Base-by-base conservation (phyloP, 306 rosid genomes). In the Begonia loranthoides region DNA sequence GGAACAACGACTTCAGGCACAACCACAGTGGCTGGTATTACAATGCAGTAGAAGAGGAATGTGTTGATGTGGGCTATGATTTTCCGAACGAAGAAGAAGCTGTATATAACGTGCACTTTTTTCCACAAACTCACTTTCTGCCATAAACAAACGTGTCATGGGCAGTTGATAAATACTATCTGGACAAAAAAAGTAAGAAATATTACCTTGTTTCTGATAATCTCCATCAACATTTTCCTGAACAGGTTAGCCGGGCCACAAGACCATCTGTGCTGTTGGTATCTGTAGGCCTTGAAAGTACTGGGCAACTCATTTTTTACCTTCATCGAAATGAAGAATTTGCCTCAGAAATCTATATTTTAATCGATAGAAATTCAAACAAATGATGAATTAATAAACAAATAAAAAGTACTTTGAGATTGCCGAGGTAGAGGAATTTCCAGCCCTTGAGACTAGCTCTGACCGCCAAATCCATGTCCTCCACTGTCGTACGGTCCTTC, bases 221-320 rank as follows among this genome's bases (percentile, higher is more conserved):
- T 76, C 67, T 79, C 87, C 69, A 36, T 38, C 0, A 39, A 45
- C 82, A 79, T 76, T 68, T 79, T 79, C 58, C 66, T 62, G 60
- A 79, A 79, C 15, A 79, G 79, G 69, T 79, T 79, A 46, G 82
- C 82, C 0, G 87, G 87, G 2, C 87, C 87, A 46, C 87, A 76
- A 7, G 87, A 76, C 87, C 87, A 79, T 15, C 87, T 41, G 49
- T 75, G 87, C 19, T 79, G 87, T 57, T 79, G 87, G 67, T 70
- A 72, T 3, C 87, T 73, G 43, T 70, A 79, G 15, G 87, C 87
- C 66, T 76, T 79, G 17, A 76, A 56, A 45, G 82, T 76, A 41
- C 87, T 79, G 4, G 87, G 87, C 15, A 79, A 47, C 54, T 79
- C 87, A 15, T 73, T 76, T 65, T 70, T 79, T 54, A 76, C 82